Percentiles rank a stretch among this genome's conserved stretches.
phyloP scores from a whole-genome alignment of 2,329 filamentous ascomycete genomes.

The Pseudopithomyces maydicus region DNA sequence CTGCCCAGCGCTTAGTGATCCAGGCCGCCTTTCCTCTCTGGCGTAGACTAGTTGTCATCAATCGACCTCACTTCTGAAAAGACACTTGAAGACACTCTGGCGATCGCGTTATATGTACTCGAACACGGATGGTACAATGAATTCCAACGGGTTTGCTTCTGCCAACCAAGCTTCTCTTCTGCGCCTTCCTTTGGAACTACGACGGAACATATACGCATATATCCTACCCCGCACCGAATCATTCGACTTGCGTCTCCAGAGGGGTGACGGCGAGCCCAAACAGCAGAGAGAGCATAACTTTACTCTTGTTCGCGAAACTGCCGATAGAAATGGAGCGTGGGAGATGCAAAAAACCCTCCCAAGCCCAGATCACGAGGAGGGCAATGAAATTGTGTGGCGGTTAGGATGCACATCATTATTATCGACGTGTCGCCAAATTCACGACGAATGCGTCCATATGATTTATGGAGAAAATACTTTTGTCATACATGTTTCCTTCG shows the following conservation, averaged over 20 bases:
- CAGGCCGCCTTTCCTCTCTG: constrained; percentile 7
- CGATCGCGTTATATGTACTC: neutral
- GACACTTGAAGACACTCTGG: constrained; percentile 3
- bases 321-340: constrained; percentile 29
- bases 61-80: neutral
- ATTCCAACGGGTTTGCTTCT: neutral
- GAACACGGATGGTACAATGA: constrained; percentile 18
- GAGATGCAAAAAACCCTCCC: constrained; percentile 33
- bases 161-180: constrained; percentile 30
- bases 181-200: constrained; percentile 51
- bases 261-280: constrained; percentile 16
- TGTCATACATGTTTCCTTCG: constrained; percentile 51
- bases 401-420: constrained; percentile 49
- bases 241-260: constrained; percentile 27
- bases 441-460: constrained; percentile 51
- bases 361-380: constrained; percentile 29
- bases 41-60: constrained; percentile 21
- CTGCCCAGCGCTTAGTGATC: neutral
- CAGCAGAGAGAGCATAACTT: constrained; percentile 33
- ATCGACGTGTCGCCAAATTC: constrained; percentile 47
- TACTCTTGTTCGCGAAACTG: constrained; percentile 33
- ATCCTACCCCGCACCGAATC: constrained; percentile 49
- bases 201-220: constrained; percentile 48
- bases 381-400: constrained; percentile 49
- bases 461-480: constrained; percentile 55